phyloP scores from a whole-genome alignment of 2,329 filamentous ascomycete genomes.

The Diplodia seriata region DNA sequence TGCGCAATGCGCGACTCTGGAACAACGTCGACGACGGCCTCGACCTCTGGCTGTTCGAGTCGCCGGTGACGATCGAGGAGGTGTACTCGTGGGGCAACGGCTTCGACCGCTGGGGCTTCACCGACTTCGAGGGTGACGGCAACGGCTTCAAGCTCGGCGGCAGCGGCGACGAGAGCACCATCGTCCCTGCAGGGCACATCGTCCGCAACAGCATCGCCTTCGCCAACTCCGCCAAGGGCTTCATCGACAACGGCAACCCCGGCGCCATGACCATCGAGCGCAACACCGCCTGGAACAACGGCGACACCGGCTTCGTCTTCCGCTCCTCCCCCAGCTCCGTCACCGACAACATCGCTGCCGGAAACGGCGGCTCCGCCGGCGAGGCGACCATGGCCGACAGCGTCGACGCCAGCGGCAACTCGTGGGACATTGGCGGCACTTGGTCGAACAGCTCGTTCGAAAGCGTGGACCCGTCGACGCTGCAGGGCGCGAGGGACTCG shows the following conservation, averaged over 20 bases:
- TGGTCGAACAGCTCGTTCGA: conserved; percentile 52
- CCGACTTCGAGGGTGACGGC: conserved; percentile 54
- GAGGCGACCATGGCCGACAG: conserved; percentile 37
- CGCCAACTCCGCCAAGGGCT: conserved; percentile 54
- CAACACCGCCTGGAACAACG: conserved; percentile 58
- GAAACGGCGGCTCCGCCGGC: conserved; percentile 39
- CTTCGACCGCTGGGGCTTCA: conserved; percentile 55
- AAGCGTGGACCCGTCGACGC: conserved; percentile 45
- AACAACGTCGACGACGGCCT: conserved; percentile 61
- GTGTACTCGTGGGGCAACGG: conserved; percentile 58
- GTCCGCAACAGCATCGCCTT: conserved; percentile 57
- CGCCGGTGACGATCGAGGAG: conserved; percentile 54
- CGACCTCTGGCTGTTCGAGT: conserved; percentile 54
- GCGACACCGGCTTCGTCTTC: conserved; percentile 52
- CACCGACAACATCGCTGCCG: conserved; percentile 51
- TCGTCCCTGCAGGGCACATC: conserved; percentile 51
- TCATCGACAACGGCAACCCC: conserved; percentile 56
- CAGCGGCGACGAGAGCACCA: conserved; percentile 41
- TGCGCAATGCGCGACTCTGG: conserved; percentile 57
- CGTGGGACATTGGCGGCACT: conserved; percentile 50
- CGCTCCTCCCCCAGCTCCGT: conserved; percentile 46
- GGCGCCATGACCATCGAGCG: conserved; percentile 51
- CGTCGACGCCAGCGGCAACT: conserved; percentile 49
- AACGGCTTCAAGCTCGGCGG: conserved; percentile 59
- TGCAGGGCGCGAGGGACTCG: conserved; percentile 50